These are phyloP conservation scores for Coemansia sp. DNA, from an alignment of 192 early-diverging fungal genomes.

Conservation along the genomic window DNA sequence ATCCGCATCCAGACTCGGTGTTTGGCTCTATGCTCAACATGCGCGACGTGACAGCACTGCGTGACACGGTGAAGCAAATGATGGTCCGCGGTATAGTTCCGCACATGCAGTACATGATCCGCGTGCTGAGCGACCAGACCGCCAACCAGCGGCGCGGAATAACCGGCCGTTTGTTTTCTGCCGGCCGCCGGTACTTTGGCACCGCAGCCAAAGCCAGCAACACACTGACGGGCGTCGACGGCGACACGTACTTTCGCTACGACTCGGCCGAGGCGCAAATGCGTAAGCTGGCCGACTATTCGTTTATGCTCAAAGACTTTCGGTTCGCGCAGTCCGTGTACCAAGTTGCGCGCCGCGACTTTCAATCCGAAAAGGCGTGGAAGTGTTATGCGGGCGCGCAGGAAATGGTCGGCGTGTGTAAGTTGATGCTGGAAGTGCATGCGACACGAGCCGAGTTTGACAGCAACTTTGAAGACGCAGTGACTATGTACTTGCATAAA, in stretches of 20 bases:
- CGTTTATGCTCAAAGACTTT: slow-evolving; percentile 96
- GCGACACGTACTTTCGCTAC: slow-evolving; percentile 58
- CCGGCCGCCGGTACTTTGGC: slow-evolving; percentile 83
- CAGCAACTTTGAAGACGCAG: slow-evolving; percentile 69
- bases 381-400: slow-evolving; percentile 75
- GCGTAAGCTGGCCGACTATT: slow-evolving; percentile 90
- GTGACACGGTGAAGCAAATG: slow-evolving; percentile 59
- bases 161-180: slow-evolving; percentile 85
- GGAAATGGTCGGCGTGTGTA: slow-evolving; percentile 91
- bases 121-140: slow-evolving; percentile 89
- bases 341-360: slow-evolving; percentile 86
- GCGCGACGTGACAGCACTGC: slow-evolving; percentile 50
- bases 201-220: slow-evolving; percentile 27
- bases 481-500: slow-evolving; percentile 65
- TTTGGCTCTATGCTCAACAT: slow-evolving; percentile 43
- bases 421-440: slow-evolving; percentile 65
- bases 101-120: slow-evolving; percentile 85
- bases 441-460: slow-evolving; percentile 56
- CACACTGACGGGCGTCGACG: slow-evolving; percentile 23
- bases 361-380: slow-evolving; percentile 74
- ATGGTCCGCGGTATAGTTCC: slow-evolving; percentile 77
- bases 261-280: slow-evolving; percentile 89
- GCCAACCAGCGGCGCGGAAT: slow-evolving; percentile 83
- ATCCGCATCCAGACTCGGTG: neutral
- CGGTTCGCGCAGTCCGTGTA: slow-evolving; percentile 86